Evolutionary conservation across 768 basidiomycete species (phyloP).

Genomic region (Omphalotus guepiniiformis): DNA sequence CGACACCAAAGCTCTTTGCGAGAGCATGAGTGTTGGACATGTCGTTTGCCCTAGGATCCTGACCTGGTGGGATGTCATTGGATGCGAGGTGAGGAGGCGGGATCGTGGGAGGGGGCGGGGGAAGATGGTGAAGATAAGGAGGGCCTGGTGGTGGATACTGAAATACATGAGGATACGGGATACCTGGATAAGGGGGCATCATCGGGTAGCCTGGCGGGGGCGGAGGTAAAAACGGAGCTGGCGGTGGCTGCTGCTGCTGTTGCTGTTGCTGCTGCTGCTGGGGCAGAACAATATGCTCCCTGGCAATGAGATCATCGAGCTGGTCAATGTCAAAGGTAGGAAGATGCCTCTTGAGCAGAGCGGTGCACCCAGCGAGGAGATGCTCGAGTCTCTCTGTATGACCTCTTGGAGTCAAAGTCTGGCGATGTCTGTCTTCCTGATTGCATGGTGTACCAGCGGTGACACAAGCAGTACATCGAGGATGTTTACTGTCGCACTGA

Average conservation of each 20-base stretch:
- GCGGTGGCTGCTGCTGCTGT: slow-evolving; percentile 28
- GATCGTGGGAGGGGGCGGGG: slow-evolving; percentile 17
- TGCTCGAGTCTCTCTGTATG: slow-evolving; percentile 81
- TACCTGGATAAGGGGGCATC: slow-evolving; percentile 32
- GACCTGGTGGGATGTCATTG: slow-evolving; percentile 61
- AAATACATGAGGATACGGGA: slow-evolving; percentile 28
- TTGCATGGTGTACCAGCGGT: slow-evolving; percentile 77
- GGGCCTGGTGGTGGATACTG: slow-evolving; percentile 20
- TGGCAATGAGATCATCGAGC: slow-evolving; percentile 58
- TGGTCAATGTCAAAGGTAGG: slow-evolving; percentile 63
- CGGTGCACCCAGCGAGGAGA: slow-evolving; percentile 73
- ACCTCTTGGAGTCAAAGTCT: slow-evolving; percentile 81
- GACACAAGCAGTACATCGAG: slow-evolving; percentile 80
- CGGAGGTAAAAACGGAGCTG: slow-evolving; percentile 30
- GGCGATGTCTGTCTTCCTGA: slow-evolving; percentile 85
- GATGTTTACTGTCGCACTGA: slow-evolving; percentile 90
- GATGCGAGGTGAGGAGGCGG: slow-evolving; percentile 14
- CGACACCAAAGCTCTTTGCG: slow-evolving; percentile 77
- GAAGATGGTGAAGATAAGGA: slow-evolving; percentile 20
- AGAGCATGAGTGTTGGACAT: slow-evolving; percentile 73
- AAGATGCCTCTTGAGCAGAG: slow-evolving; percentile 69
- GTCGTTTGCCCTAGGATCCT: slow-evolving; percentile 77
- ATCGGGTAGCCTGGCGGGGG: slow-evolving; percentile 45
- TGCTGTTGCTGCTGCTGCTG: slow-evolving; percentile 17
- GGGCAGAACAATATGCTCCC: slow-evolving; percentile 59